phyloP scores from a whole-genome alignment of 2,329 filamentous ascomycete species.

The Chaetomium strumarium region DNA sequence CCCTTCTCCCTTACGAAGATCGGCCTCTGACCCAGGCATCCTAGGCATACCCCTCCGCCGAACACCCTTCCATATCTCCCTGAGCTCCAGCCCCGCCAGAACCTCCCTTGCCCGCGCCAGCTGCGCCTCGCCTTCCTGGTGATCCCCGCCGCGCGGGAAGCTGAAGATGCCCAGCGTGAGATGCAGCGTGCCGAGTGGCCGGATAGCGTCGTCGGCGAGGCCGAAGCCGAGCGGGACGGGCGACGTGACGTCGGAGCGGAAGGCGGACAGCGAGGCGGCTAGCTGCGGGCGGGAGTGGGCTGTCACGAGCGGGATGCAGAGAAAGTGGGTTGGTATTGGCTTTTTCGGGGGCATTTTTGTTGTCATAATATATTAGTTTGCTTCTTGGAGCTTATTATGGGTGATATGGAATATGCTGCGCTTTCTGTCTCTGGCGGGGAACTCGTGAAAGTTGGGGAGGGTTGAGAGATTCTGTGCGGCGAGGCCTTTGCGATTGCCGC shows the following conservation, averaged over 20 bases:
- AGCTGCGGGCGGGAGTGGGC: conserved; percentile 57
- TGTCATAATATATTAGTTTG: neutral
- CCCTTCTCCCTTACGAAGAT: neutral
- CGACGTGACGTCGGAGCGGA: conserved; percentile 52
- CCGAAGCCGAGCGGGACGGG: conserved; percentile 29
- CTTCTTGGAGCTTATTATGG: conserved; percentile 3
- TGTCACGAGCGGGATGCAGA: conserved; percentile 68
- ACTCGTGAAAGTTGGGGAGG: neutral
- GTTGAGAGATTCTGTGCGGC: too few relatives aligned
- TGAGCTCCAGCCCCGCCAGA: conserved; percentile 34
- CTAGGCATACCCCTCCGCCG: too few relatives aligned
- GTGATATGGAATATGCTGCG: too few relatives aligned
- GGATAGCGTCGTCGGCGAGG: conserved; percentile 61
- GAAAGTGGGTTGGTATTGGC: conserved; percentile 57
- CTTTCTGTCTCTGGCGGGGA: neutral
- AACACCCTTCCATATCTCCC: conserved; percentile 29
- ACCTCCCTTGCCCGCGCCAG: conserved; percentile 38
- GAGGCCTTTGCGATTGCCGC: too few relatives aligned
- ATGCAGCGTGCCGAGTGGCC: conserved; percentile 76
- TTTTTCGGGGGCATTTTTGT: conserved; percentile 15
- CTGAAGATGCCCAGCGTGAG: conserved; percentile 84
- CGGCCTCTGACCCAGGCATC: neutral
- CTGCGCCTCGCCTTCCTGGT: conserved; percentile 16
- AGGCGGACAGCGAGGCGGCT: conserved; percentile 52
- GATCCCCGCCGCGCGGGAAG: conserved; percentile 44